These are phyloP conservation scores for Tremellales sp. DNA, from an alignment of 1,284 basidiomycete species.

Conservation along the genomic window DNA sequence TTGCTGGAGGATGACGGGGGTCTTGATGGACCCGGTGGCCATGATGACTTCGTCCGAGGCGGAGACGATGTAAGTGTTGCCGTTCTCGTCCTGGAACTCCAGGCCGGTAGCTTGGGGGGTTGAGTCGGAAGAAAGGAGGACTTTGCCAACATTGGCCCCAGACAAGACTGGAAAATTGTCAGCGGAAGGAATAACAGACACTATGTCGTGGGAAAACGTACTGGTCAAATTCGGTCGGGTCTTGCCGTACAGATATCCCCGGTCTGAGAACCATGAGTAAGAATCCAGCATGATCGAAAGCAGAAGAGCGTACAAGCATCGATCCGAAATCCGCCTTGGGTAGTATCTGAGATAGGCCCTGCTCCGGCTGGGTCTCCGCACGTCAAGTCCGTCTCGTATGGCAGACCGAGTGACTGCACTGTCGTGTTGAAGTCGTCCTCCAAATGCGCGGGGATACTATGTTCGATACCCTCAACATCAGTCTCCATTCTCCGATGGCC, in stretches of 20 bases:
- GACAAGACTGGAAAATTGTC: conserved; percentile 29
- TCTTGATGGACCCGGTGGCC: conserved; percentile 49
- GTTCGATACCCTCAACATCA: background rate
- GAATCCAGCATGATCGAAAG: background rate
- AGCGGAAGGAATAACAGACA: background rate
- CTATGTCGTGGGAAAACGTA: background rate
- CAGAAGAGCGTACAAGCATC: conserved; percentile 32
- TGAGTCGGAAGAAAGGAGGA: conserved; percentile 21
- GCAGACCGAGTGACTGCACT: conserved; percentile 20
- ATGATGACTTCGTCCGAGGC: conserved; percentile 49
- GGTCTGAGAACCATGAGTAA: conserved; percentile 13
- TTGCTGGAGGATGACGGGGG: conserved; percentile 50
- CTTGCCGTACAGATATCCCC: conserved; percentile 32
- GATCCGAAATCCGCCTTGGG: conserved; percentile 19
- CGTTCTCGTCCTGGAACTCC: conserved; percentile 27
- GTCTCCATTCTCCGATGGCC: background rate
- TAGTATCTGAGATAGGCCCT: conserved; percentile 32
- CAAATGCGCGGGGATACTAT: conserved; percentile 18
- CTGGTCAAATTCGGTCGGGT: conserved; percentile 33
- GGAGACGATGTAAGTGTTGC: conserved; percentile 29
- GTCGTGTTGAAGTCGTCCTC: conserved; percentile 32
- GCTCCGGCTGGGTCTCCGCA: conserved; percentile 36
- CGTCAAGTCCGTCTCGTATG: conserved; percentile 32
- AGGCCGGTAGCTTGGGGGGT: conserved; percentile 33
- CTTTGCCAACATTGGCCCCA: conserved; percentile 31